Base-by-base conservation (phyloP, 2,329 filamentous ascomycete genomes). In the Fusarium udum region DNA sequence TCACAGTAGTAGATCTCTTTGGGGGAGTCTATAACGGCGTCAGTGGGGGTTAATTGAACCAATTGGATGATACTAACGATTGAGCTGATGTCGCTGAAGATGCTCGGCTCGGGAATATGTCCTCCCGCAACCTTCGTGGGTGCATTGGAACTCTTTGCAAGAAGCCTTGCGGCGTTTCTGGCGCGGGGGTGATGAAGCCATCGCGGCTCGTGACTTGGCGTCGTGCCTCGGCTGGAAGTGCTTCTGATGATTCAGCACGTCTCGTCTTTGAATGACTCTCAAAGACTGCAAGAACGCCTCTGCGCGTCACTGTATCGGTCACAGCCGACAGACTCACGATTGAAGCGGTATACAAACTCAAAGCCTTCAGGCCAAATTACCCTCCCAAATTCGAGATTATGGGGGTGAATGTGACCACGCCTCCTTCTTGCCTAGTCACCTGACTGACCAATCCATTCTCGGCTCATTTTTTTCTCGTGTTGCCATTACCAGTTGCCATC, bases 111-210 rank as follows among this genome's bases (percentile, higher is more conserved):
- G 74, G 31, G 77, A 78, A 34, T 78, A 78, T 24, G 77, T 78
- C 60, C 77, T 74, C 42, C 77, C 77, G 46, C 77, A 78, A 58
- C 77, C 77, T 65, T 78, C 77, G 62, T 78, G 77, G 56, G 77
- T 78, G 75, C 77, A 78, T 48, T 78, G 76, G 28, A 78, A 78
- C 71, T 78, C 77, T 64, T 78, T 78, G 74, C 77, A 78, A 15
- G 77, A 77, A 37, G 77, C 69, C 71, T 78, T 78, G 76, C 77
- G 77, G 72, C 77, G 77, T 77, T 78, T 78, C 74, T 78, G 77
- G 39, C 77, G 77, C 70, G 74, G 74, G 64, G 77, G 76, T 52
- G 76, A 77, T 68, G 76, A 78, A 70, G 70, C 67, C 77, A 78
- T 78, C 52, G 70, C 69, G 70, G 62, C 72, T 61, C 53, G 68